Base-by-base conservation (phyloP, 192 early-diverging fungal species). In the Geosiphon pyriformis region DNA sequence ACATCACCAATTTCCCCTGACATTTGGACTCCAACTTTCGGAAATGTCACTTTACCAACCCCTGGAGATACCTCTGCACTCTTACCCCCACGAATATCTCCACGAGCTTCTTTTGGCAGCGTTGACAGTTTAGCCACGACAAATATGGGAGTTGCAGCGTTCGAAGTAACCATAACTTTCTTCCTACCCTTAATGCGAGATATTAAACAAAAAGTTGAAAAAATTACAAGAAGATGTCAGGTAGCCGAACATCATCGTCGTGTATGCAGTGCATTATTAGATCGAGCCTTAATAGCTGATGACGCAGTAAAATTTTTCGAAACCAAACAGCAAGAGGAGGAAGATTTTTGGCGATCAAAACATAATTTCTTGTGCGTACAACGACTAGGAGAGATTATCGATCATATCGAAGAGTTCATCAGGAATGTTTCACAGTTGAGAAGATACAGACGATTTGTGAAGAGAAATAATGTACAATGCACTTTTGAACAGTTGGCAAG, bases 231-330 rank as follows among this genome's bases (percentile, higher is more conserved):
- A 1, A 55, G 20, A 29, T 55, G 27, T 23, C 53, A 55, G 23
- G 18, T 26, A 12, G 53, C 53, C 12, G 53, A 55, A 4, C 53
- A 55, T 55, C 12, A 55, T 55, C 20, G 27, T 20, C 53, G 53
- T 2, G 23, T 55, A 20, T 55, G 53, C 23, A 55, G 53, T 55
- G 53, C 53, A 4, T 55, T 55, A 4, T 55, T 55, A 20, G 53
- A 55, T 55, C 53, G 53, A 55, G 53, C 53, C 11, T 20, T 29
- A 55, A 27, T 55, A 55, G 53, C 53, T 26, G 53, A 55, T 1
- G 4, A 20, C 25, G 53, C 53, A 55, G 23, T 55, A 20, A 12
- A 2, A 29, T 11, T 12, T 55, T 29, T 55, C 27, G 22, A 55
- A 23, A 27, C 11, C 11, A 12, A 23, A 55, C 22, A 20, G 23